phyloP scores from a whole-genome alignment of 2,329 filamentous ascomycete species.

The Cladophialophora carrionii region DNA sequence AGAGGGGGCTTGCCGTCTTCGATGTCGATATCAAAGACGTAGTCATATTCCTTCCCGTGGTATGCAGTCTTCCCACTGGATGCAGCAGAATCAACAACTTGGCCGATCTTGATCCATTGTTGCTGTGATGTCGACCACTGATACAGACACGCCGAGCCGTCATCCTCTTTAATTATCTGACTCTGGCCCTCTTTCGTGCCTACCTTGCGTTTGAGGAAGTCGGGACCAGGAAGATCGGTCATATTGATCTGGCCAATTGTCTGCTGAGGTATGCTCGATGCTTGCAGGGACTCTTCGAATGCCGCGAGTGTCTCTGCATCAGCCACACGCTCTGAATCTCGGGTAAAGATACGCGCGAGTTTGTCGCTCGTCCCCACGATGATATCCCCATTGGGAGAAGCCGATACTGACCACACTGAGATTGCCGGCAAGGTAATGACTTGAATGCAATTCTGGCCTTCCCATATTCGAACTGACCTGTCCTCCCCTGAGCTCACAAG shows the following conservation, averaged over 20 bases:
- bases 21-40: constrained; percentile 94
- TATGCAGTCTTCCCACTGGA: constrained; percentile 80
- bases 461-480: constrained; percentile 90
- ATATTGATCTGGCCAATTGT: constrained; percentile 84
- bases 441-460: constrained; percentile 78
- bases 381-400: constrained; percentile 81
- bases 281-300: constrained; percentile 81
- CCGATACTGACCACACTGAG: constrained; percentile 93
- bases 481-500: constrained; percentile 92
- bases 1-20: constrained; percentile 90
- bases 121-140: constrained; percentile 75
- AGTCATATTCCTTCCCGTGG: constrained; percentile 88
- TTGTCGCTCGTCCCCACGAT: constrained; percentile 92
- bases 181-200: constrained; percentile 97
- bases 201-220: constrained; percentile 77
- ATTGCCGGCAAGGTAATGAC: constrained; percentile 97
- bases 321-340: constrained; percentile 70
- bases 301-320: constrained; percentile 67
- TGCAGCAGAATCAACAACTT: constrained; percentile 84
- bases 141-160: constrained; percentile 83
- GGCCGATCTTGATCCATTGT: constrained; percentile 88
- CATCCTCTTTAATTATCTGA: constrained; percentile 81
- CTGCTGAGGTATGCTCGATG: constrained; percentile 84
- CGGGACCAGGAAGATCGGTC: constrained; percentile 84
- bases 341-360: constrained; percentile 80